phyloP scores from a whole-genome alignment of 108 stramenopile species.

The Skeletonema costatum region DNA sequence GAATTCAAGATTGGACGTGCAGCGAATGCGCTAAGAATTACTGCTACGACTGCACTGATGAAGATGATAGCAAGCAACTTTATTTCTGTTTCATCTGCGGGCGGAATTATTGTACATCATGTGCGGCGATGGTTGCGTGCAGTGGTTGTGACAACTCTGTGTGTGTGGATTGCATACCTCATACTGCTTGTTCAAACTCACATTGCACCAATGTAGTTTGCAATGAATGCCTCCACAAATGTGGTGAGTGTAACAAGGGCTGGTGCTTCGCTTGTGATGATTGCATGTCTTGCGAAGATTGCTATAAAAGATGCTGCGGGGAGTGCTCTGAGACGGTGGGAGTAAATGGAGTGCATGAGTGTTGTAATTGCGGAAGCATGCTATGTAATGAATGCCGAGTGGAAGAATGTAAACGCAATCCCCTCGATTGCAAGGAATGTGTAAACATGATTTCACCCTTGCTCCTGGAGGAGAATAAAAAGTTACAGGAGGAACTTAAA shows the following conservation, averaged over 20 bases:
- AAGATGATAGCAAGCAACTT: not conserved
- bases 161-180: not conserved
- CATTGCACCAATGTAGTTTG: not conserved
- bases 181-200: not conserved
- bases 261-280: no score
- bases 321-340: not conserved
- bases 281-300: not conserved
- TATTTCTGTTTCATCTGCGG: not conserved
- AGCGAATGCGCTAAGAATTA: not conserved
- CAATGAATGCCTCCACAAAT: not conserved
- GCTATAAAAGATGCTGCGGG: not conserved
- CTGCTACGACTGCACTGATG: not conserved
- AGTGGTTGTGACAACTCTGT: no score
- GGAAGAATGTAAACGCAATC: no score
- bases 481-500: no score
- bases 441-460: no score
- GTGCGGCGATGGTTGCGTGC: not conserved
- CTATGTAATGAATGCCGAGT: not conserved
- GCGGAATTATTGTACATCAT: not conserved
- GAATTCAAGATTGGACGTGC: not conserved
- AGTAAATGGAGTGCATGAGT: not conserved
- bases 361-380: not conserved
- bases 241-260: no score
- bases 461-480: no score
- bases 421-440: no score